These are phyloP conservation scores for Apium graveolens DNA, from an alignment of 129 eudicot species.

Conservation along the genomic window DNA sequence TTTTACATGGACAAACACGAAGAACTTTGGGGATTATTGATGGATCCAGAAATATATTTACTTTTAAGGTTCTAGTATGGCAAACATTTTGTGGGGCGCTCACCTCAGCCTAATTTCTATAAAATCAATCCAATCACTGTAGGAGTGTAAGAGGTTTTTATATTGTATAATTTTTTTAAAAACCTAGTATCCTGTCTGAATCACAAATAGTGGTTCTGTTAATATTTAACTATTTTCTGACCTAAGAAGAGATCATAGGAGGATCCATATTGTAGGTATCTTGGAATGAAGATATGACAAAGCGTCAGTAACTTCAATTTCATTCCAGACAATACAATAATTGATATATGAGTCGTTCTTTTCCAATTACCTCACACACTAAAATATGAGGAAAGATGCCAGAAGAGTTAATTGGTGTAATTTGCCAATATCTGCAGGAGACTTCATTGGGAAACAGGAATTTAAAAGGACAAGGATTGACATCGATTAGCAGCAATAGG, in stretches of 20 bases:
- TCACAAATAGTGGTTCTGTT: not conserved
- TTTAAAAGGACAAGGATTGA: conserved; percentile 46
- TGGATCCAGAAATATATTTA: not conserved
- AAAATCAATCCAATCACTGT: not conserved
- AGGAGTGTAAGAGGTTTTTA: not conserved
- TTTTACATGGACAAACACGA: not conserved
- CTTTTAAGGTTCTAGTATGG: not conserved
- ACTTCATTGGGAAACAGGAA: conserved; percentile 47
- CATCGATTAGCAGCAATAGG: conserved; percentile 38
- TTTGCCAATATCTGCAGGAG: conserved; percentile 32
- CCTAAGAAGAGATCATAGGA: not conserved
- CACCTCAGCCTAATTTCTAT: not conserved
- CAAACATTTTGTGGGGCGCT: not conserved
- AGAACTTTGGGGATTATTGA: not conserved
- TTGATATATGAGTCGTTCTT: not conserved
- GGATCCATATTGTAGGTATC: not conserved
- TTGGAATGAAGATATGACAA: not conserved
- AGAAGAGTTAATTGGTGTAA: not conserved
- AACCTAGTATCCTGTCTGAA: not conserved
- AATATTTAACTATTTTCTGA: not conserved
- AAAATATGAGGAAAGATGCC: not conserved
- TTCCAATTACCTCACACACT: not conserved
- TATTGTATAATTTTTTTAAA: not conserved
- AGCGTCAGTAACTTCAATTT: not conserved
- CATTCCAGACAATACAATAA: not conserved